A percentile compares a stretch with the other conserved stretches of the same genome.
phyloP scores from a whole-genome alignment of 78 protist species.

The Dictyostelium citrinum region DNA sequence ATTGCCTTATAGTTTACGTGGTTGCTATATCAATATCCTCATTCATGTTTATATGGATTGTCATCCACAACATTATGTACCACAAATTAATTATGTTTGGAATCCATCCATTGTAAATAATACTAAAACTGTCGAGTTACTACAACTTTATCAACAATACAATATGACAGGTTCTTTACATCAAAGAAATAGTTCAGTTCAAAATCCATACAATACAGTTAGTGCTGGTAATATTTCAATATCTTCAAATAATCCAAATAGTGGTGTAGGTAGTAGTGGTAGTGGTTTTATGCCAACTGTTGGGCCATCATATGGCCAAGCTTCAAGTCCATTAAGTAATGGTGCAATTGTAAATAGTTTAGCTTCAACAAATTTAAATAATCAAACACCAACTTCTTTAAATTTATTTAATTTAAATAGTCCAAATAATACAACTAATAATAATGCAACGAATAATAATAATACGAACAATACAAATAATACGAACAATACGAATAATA shows the following conservation, averaged over 20 bases:
- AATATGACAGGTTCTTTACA: background rate
- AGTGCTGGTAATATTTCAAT: background rate
- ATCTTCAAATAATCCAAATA: background rate
- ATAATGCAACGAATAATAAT: background rate
- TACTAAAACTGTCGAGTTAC: background rate
- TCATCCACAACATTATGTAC: slow-evolving; percentile 42
- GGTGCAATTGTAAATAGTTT: background rate
- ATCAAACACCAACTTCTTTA: background rate
- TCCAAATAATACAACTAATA: background rate
- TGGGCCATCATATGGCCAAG: background rate
- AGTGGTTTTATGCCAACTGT: background rate
- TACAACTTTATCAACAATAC: slow-evolving; percentile 3
- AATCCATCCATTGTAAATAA: slow-evolving; percentile 19
- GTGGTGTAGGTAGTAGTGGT: background rate
- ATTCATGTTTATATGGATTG: slow-evolving; percentile 68
- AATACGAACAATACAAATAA: background rate
- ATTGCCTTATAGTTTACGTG: slow-evolving; percentile 22
- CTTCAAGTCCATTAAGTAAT: background rate
- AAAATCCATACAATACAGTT: background rate
- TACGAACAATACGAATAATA: background rate
- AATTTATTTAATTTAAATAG: background rate
- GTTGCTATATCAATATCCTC: slow-evolving; percentile 34
- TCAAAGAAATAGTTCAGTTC: background rate
- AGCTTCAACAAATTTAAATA: background rate
- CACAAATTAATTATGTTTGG: slow-evolving; percentile 55